Conservation (phyloP, 495 filamentous ascomycete genomes). For the Rhizodiscina lignyota region DNA sequence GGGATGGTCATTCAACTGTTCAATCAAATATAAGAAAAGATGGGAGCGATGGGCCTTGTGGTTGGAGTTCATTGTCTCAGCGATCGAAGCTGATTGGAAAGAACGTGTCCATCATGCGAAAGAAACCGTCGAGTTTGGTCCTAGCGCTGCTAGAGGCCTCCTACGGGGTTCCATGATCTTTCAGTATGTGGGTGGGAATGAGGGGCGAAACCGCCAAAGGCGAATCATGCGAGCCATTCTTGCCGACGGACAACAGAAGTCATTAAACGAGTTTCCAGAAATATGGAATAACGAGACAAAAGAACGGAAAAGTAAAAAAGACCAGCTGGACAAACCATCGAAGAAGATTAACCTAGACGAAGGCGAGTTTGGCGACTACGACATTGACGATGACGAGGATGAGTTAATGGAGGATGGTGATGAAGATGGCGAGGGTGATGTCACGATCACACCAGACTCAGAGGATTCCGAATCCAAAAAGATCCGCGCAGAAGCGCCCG, state of each 20-base stretch:
- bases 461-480: slow-evolving; percentile 1
- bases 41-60: slow-evolving; percentile 77
- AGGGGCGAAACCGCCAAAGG: slow-evolving; percentile 24
- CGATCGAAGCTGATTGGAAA: slow-evolving; percentile 59
- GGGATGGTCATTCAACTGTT: slow-evolving; percentile 91
- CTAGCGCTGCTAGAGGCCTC: slow-evolving; percentile 12
- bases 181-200: slow-evolving; percentile 30
- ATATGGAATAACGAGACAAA: slow-evolving; percentile 45
- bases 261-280: slow-evolving; percentile 37
- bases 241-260: slow-evolving; percentile 35
- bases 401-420: slow-evolving; percentile 22
- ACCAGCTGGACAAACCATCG: slow-evolving; percentile 10
- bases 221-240: slow-evolving; percentile 47
- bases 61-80: slow-evolving; percentile 64
- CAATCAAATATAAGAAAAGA: slow-evolving; percentile 44
- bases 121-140: slow-evolving; percentile 8
- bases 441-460: too few species aligned
- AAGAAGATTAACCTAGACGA: slow-evolving; percentile 40
- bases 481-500: not conserved
- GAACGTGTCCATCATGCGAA: slow-evolving; percentile 29
- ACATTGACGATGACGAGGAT: slow-evolving; percentile 32
- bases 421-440: slow-evolving; percentile 8
- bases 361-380: slow-evolving; percentile 41
- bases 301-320: slow-evolving; percentile 24
- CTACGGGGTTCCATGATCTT: slow-evolving; percentile 31